Base-by-base conservation (phyloP, 805 yeast species). In the Ogataea minuta region DNA sequence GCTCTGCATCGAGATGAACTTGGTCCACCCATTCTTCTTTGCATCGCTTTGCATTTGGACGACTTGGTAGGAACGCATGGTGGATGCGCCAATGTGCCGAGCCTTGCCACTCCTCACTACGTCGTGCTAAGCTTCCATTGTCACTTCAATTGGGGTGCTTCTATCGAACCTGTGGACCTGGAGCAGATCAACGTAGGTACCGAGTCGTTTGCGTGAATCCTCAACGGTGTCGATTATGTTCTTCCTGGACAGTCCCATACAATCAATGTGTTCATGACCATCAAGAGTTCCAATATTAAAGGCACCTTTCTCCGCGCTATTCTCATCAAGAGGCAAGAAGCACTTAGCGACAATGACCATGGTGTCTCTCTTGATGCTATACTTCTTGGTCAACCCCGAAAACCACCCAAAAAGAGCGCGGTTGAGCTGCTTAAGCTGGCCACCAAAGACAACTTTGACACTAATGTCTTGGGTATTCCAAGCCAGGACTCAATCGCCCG, bases 21-120 rank as follows among this genome's bases (percentile, higher is more conserved):
- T 77, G 49, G 65, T 63, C 80, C 81, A 79, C 24, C 72, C 72
- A 48, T 72, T 47, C 51, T 65, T 65, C 40, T 80, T 83, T 3
- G 87, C 85, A 41, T 70, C 59, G 44, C 57, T 62, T 50, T 80
- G 86, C 54, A 77, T 53, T 46, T 67, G 68, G 4, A 69, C 76
- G 50, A 79, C 77, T 50, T 79, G 78, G 20, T 62, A 57, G 2
- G 79, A 73, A 47, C 66, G 63, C 84, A 79, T 77, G 2, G 79
- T 59, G 1, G 83, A 77, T 1, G 84, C 83, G 15, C 85, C 84
- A 41, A 79, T 67, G 56, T 79, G 79, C 30, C 81, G 61, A 4
- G 66, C 68, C 19, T 63, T 52, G n/a, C 81, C 81, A 28, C 52
- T 43, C 28, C 65, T 63, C 23, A 76, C 73, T 14, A 74, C 67